These are phyloP conservation scores for Cladosporium sp. DNA, from an alignment of 2,329 filamentous ascomycete species.

Conservation along the genomic window DNA sequence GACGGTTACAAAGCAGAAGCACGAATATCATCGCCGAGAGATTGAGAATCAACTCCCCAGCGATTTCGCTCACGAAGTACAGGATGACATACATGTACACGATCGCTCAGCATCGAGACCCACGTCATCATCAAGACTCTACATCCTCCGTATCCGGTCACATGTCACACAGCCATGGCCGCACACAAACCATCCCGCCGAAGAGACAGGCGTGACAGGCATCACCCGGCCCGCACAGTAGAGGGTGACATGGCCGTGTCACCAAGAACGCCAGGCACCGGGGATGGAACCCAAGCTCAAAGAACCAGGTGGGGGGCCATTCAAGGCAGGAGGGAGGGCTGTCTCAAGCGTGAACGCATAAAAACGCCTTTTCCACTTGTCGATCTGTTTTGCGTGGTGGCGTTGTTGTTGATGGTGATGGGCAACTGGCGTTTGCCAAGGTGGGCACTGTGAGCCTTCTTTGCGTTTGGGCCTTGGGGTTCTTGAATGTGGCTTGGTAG, in stretches of 20 bases:
- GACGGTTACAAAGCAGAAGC: too few relatives aligned
- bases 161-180: background rate
- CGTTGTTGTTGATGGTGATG: too few relatives aligned
- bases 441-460: too few relatives aligned
- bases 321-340: background rate
- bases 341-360: constrained; percentile 1
- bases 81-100: too few relatives aligned
- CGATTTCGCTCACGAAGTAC: too few relatives aligned
- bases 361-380: background rate
- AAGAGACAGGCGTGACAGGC: constrained; percentile 4
- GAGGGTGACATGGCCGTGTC: background rate
- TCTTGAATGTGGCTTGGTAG: too few relatives aligned
- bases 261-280: background rate
- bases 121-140: too few relatives aligned
- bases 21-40: too few relatives aligned
- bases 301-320: background rate
- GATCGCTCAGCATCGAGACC: too few relatives aligned
- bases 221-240: background rate
- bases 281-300: background rate
- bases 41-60: too few relatives aligned
- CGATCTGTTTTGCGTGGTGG: constrained; percentile 6
- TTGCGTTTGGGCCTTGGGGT: too few relatives aligned
- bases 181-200: constrained; percentile 6
- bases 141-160: background rate
- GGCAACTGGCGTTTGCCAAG: background rate